These are phyloP conservation scores for Coix lacrymajobi DNA, from an alignment of 176 grass and related monocot genomes.

Conservation along the genomic window DNA sequence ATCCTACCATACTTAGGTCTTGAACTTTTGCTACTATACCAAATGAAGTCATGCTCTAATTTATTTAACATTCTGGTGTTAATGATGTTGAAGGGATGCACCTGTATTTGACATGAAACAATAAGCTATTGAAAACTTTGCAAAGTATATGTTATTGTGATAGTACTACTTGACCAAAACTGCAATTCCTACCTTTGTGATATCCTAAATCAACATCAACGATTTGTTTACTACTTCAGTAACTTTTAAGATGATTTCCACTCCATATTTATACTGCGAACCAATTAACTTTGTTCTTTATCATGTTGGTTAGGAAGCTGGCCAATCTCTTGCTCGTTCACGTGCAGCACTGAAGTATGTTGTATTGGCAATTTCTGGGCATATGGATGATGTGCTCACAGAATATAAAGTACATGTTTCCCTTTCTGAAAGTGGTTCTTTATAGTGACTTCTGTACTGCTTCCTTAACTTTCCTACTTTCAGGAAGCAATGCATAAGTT, in stretches of 20 bases:
- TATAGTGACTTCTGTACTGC: slow-evolving; percentile 8
- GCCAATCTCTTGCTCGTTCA: slow-evolving; percentile 55
- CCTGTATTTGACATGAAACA: slow-evolving; percentile 13
- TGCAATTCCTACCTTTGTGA: neutral
- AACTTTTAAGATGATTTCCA: neutral
- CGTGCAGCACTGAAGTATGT: slow-evolving; percentile 84
- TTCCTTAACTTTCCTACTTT: slow-evolving; percentile 45
- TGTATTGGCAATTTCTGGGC: slow-evolving; percentile 80
- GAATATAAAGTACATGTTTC: slow-evolving; percentile 78
- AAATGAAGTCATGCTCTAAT: slow-evolving; percentile 17
- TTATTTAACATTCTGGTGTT: slow-evolving; percentile 3
- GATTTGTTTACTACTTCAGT: neutral
- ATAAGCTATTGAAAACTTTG: neutral
- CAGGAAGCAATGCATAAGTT: slow-evolving; percentile 83
- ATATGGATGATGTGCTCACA: slow-evolving; percentile 80
- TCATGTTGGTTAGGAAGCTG: slow-evolving; percentile 50
- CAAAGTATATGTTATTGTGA: slow-evolving; percentile 3
- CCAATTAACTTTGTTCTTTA: slow-evolving; percentile 6
- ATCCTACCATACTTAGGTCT: slow-evolving; percentile 6
- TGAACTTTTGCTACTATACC: neutral
- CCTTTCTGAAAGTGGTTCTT: slow-evolving; percentile 10
- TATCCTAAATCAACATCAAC: neutral
- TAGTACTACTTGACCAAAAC: slow-evolving; percentile 16
- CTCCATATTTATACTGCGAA: slow-evolving; percentile 12
- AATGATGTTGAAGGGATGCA: slow-evolving; percentile 14